phyloP scores from a whole-genome alignment of 441 rosid genomes.

The Erodium trifolium region DNA sequence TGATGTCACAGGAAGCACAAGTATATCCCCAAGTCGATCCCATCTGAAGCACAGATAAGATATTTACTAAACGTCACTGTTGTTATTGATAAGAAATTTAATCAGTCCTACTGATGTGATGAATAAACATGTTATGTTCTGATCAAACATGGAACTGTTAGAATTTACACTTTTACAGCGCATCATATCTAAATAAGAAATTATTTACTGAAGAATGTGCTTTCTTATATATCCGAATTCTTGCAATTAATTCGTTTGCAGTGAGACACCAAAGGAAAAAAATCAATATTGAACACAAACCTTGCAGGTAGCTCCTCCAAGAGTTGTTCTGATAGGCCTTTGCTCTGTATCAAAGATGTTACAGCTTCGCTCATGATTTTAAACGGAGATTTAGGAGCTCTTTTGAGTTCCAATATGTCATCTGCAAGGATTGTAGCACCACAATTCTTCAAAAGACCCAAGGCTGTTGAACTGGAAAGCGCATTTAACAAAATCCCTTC shows the following conservation, averaged over 20 bases:
- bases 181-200: too few relatives aligned
- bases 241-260: not conserved
- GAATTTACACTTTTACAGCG: not conserved
- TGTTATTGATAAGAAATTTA: not conserved
- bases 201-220: constrained; percentile 4
- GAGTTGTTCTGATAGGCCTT: constrained; percentile 48
- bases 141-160: constrained; percentile 4
- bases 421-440: constrained; percentile 44
- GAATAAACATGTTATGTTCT: constrained; percentile 8
- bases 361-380: constrained; percentile 56
- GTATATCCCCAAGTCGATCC: constrained; percentile 86
- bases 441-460: constrained; percentile 48
- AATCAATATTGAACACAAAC: constrained; percentile 33
- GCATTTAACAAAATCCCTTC: constrained; percentile 31
- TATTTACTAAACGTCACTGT: not conserved
- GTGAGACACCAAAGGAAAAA: constrained; percentile 8
- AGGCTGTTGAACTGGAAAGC: constrained; percentile 42
- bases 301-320: constrained; percentile 65
- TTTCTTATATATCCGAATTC: not conserved
- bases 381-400: constrained; percentile 52
- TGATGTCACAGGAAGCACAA: constrained; percentile 72
- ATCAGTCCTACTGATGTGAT: not conserved
- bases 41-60: constrained; percentile 38
- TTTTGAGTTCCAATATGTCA: constrained; percentile 47
- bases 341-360: constrained; percentile 39